Evolutionary conservation across 257 asterid species (phyloP).

Genomic region (Solanum infundibuliforme): DNA sequence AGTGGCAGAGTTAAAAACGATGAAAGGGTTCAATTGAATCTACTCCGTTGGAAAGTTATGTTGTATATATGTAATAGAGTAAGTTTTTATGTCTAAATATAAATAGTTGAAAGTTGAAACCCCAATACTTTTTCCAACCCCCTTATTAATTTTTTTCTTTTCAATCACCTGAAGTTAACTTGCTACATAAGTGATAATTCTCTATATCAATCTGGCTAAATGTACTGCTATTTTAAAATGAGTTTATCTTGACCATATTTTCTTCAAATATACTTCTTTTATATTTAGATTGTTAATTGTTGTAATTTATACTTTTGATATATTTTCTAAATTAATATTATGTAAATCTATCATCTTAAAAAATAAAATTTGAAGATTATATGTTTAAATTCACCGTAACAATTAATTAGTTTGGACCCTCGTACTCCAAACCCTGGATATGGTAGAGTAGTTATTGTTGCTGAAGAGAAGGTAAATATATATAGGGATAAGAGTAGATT

Average conservation of each 20-base stretch:
- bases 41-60: background rate
- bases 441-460: background rate
- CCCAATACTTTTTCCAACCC: background rate
- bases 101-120: background rate
- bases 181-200: background rate
- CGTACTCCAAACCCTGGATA: background rate
- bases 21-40: background rate
- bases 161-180: background rate
- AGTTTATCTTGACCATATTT: background rate
- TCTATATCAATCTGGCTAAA: background rate
- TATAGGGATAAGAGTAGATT: background rate
- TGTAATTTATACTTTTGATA: background rate
- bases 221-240: background rate
- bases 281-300: background rate
- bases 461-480: background rate
- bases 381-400: background rate
- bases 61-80: background rate
- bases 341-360: background rate
- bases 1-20: background rate
- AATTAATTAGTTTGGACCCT: background rate
- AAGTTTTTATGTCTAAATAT: background rate
- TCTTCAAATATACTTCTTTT: background rate
- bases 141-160: background rate
- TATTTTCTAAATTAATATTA: background rate
- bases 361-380: background rate